These are phyloP conservation scores for Wickerhamiella allomyrinae DNA, from an alignment of 805 yeast species.

Conservation along the genomic window DNA sequence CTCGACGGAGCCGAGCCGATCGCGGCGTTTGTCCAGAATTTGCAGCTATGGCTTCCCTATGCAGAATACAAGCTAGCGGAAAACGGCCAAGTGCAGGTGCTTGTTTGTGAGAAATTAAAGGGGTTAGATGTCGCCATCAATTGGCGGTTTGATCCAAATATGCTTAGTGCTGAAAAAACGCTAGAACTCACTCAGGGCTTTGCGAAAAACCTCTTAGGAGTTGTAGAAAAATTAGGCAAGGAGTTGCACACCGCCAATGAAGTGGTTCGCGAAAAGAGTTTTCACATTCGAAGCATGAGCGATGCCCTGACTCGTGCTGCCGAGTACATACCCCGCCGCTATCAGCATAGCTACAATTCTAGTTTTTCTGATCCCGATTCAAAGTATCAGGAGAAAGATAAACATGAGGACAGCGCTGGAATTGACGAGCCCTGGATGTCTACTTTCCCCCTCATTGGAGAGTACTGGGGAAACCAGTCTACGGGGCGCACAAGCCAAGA, in stretches of 20 bases:
- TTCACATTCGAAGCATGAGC: constrained; percentile 1
- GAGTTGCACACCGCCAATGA: neutral
- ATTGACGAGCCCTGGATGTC: too few relatives aligned
- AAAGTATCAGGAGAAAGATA: too few relatives aligned
- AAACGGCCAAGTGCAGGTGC: neutral
- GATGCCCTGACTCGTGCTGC: constrained; percentile 1
- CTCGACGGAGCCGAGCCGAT: neutral
- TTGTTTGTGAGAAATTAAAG: neutral
- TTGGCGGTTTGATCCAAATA: neutral
- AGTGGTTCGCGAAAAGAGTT: constrained; percentile 1
- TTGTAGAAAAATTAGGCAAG: neutral
- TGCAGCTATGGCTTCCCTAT: neutral
- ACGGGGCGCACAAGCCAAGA: too few relatives aligned
- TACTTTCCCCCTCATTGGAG: too few relatives aligned
- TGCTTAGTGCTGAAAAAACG: neutral
- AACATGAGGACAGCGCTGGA: too few relatives aligned
- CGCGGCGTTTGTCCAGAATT: neutral
- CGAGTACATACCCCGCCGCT: neutral
- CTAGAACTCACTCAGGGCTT: neutral
- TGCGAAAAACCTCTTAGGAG: neutral
- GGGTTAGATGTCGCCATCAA: neutral
- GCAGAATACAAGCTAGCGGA: neutral
- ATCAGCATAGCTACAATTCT: neutral
- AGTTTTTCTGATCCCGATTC: neutral
- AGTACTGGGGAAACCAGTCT: too few relatives aligned